Evolutionary conservation across 2,329 filamentous ascomycete species (phyloP).

Genomic region (Colletotrichum costaricense): DNA sequence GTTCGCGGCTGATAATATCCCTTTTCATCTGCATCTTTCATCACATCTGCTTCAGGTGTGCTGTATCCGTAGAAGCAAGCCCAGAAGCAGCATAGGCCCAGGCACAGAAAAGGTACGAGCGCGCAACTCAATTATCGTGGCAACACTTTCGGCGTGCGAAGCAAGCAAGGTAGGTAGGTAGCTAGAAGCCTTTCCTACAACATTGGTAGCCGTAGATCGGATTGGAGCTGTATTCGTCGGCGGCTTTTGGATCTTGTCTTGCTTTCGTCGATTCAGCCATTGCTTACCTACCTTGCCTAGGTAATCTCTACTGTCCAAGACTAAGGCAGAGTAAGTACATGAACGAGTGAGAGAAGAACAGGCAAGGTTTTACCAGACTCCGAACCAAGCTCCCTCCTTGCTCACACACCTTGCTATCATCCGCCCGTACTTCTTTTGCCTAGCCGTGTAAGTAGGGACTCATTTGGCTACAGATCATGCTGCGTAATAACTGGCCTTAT

Average conservation of each 20-base stretch:
- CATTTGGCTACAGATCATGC: slow-evolving; percentile 17
- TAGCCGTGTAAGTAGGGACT: not conserved
- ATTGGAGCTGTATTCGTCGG: slow-evolving; percentile 10
- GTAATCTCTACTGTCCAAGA: slow-evolving; percentile 12
- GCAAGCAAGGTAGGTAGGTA: not conserved
- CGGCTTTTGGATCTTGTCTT: slow-evolving; percentile 1
- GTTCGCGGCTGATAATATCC: slow-evolving; percentile 13
- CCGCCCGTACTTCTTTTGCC: slow-evolving; percentile 1
- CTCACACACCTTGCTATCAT: slow-evolving; percentile 17
- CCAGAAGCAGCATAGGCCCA: not conserved
- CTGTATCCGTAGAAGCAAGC: not conserved
- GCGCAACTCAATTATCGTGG: slow-evolving; percentile 1
- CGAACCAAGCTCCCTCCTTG: slow-evolving; percentile 32
- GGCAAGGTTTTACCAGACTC: slow-evolving; percentile 24
- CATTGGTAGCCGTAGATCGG: not conserved
- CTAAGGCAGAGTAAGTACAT: not conserved
- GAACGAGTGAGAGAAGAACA: not conserved
- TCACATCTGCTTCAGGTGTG: slow-evolving; percentile 3
- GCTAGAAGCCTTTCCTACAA: not conserved
- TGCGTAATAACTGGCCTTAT: not conserved
- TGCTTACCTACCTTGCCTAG: too few species aligned
- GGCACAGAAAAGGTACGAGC: slow-evolving; percentile 7
- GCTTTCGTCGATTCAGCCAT: slow-evolving; percentile 13
- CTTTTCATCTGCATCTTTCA: slow-evolving; percentile 16
- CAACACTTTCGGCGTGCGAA: not conserved